Evolutionary conservation across 495 filamentous ascomycete species (phyloP).

Genomic region (Daldinia loculata): DNA sequence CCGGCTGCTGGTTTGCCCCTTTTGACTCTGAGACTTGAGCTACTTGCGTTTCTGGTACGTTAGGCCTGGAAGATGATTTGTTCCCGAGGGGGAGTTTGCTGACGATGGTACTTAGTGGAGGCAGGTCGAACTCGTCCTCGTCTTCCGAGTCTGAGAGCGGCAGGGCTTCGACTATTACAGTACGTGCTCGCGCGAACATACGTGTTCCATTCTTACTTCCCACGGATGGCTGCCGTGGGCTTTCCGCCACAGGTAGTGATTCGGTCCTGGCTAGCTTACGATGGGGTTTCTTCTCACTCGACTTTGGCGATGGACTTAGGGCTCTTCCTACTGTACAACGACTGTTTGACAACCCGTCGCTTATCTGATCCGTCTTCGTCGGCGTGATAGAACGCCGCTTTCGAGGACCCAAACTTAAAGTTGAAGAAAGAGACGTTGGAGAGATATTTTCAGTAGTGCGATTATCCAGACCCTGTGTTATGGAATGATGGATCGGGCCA

Average conservation of each 20-base stretch:
- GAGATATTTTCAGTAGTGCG: too few relatives aligned
- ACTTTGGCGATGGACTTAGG: slow-evolving; percentile 30
- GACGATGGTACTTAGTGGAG: slow-evolving; percentile 35
- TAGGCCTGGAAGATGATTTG: neutral
- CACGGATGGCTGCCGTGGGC: slow-evolving; percentile 8
- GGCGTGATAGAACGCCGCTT: slow-evolving; percentile 28
- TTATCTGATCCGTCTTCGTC: neutral
- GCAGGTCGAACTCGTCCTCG: slow-evolving; percentile 35
- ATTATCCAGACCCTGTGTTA: neutral
- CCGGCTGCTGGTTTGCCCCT: neutral
- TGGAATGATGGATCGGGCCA: slow-evolving; percentile 20
- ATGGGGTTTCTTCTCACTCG: slow-evolving; percentile 33
- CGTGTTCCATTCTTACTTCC: slow-evolving; percentile 9
- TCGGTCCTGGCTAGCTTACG: slow-evolving; percentile 41
- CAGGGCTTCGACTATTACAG: slow-evolving; percentile 49
- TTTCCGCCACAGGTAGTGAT: slow-evolving; percentile 31
- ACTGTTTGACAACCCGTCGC: neutral
- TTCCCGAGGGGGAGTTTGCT: slow-evolving; percentile 10
- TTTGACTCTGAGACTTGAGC: neutral
- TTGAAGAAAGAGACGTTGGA: neutral
- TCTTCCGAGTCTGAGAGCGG: slow-evolving; percentile 51
- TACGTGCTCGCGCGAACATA: slow-evolving; percentile 57
- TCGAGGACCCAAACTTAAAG: slow-evolving; percentile 17
- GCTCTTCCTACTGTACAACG: neutral
- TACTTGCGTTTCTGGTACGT: neutral